Conservation (phyloP, 345 rosid species). For the Lepidium aucheri region DNA sequence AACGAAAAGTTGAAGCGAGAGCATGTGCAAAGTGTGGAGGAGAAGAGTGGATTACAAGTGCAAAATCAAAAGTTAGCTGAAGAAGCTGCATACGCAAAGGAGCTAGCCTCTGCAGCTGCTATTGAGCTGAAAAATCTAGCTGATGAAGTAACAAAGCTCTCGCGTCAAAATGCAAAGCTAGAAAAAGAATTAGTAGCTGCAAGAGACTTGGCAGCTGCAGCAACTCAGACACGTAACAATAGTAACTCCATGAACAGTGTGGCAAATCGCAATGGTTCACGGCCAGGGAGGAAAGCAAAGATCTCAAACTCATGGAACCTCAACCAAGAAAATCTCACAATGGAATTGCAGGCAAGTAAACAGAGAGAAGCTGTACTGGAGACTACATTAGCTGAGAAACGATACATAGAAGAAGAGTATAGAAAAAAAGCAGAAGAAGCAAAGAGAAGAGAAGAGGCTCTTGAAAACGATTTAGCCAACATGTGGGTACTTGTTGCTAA, state of each 20-base stretch:
- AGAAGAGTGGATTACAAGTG: conserved; percentile 64
- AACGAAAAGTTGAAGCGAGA: conserved; percentile 72
- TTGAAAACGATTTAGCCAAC: conserved; percentile 91
- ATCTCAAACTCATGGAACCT: conserved; percentile 66
- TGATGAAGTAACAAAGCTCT: conserved; percentile 78
- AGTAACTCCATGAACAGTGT: conserved; percentile 49
- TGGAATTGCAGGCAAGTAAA: conserved; percentile 84
- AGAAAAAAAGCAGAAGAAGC: conserved; percentile 75
- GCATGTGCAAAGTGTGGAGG: conserved; percentile 68
- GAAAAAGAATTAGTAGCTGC: conserved; percentile 71
- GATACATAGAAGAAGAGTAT: conserved; percentile 64
- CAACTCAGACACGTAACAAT: conserved; percentile 43
- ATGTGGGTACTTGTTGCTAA: conserved; percentile 99
- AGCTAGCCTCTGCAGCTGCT: conserved; percentile 97
- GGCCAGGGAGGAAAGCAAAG: conserved; percentile 72
- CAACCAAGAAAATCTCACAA: conserved; percentile 64
- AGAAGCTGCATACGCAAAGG: conserved; percentile 93
- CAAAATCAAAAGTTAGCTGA: conserved; percentile 83
- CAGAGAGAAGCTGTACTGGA: conserved; percentile 77
- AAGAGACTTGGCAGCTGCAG: conserved; percentile 42
- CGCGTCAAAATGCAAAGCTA: conserved; percentile 68
- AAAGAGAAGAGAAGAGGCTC: conserved; percentile 75
- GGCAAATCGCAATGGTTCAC: conserved; percentile 44
- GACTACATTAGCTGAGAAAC: conserved; percentile 75
- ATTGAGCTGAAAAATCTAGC: conserved; percentile 94